phyloP scores from a whole-genome alignment of 1,284 basidiomycete genomes.

The Cryptococcus neoformans region DNA sequence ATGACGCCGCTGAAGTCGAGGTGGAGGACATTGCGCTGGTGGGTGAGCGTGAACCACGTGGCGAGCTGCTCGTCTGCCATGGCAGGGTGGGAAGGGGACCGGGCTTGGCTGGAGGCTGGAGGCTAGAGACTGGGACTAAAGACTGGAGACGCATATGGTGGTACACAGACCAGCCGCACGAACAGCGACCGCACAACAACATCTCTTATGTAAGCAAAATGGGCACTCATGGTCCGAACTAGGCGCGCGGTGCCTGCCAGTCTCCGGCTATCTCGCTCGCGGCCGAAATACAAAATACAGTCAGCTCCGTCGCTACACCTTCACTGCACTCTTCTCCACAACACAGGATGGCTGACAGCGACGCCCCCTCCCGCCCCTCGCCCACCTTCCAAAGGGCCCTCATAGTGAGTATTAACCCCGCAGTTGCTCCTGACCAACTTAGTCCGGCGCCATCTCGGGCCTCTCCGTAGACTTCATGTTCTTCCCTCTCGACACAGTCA shows the following conservation, averaged over 20 bases:
- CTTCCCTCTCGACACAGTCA: slow-evolving; percentile 95
- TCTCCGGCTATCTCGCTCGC: no score
- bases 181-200: background rate
- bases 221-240: no score
- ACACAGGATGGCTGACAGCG: no score
- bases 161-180: background rate
- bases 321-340: background rate
- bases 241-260: no score
- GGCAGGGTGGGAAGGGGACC: background rate
- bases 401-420: slow-evolving; percentile 20
- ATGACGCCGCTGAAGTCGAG: slow-evolving; percentile 43
- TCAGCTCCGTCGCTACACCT: background rate
- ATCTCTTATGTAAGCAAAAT: no score
- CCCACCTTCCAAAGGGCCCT: slow-evolving; percentile 40
- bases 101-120: no score
- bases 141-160: background rate
- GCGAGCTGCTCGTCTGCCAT: slow-evolving; percentile 11
- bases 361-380: background rate
- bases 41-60: slow-evolving; percentile 17
- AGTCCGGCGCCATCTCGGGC: slow-evolving; percentile 85
- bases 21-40: slow-evolving; percentile 47
- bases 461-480: slow-evolving; percentile 91
- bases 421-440: background rate
- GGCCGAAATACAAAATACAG: no score
- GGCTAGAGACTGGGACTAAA: no score